These are phyloP conservation scores for Apiospora malaysiana DNA, from an alignment of 2,329 filamentous ascomycete genomes.

Conservation along the genomic window DNA sequence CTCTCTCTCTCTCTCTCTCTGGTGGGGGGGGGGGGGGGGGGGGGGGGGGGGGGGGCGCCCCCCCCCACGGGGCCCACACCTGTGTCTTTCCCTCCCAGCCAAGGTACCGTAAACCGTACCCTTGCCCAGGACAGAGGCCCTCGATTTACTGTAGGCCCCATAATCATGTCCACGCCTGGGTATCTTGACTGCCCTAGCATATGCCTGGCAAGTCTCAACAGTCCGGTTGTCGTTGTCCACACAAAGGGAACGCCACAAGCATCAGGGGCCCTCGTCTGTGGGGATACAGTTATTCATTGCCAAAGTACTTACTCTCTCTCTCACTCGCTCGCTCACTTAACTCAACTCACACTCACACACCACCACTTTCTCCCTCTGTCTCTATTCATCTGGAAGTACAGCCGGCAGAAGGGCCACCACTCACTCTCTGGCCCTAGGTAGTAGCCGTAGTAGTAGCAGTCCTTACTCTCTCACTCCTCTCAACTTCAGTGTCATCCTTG, in stretches of 20 bases:
- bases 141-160: conserved; percentile 35
- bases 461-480: conserved; percentile 8
- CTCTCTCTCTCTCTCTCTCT: not conserved
- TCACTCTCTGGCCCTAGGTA: conserved; percentile 16
- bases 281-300: conserved; percentile 26
- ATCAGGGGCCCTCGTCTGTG: conserved; percentile 36
- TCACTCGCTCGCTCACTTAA: not conserved
- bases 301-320: not conserved
- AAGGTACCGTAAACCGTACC: not conserved
- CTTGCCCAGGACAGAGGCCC: not conserved
- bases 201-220: conserved; percentile 31
- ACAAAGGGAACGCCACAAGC: conserved; percentile 34
- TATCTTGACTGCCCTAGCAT: conserved; percentile 17
- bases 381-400: conserved; percentile 26
- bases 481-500: conserved; percentile 17
- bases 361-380: conserved; percentile 5
- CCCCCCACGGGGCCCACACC: no score
- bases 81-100: no score
- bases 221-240: conserved; percentile 27
- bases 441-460: conserved; percentile 26
- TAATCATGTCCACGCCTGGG: conserved; percentile 39
- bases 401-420: conserved; percentile 23
- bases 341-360: not conserved
- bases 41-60: no score
- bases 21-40: no score